Conservation (phyloP, 306 rosid species). For the Prinsepia uniflora region DNA sequence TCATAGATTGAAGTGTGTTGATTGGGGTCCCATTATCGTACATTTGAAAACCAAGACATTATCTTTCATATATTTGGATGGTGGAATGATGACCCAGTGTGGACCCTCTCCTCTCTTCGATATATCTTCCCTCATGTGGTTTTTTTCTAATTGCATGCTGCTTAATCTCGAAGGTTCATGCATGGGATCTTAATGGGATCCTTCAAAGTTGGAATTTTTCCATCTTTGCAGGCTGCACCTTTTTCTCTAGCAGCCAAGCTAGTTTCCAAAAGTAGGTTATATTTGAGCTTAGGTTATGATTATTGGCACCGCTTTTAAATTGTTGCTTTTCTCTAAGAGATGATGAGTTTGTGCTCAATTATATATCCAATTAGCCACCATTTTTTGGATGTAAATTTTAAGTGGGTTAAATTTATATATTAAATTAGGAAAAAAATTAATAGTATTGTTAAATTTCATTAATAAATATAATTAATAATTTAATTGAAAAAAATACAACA, state of each 20-base stretch:
- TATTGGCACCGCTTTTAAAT: not conserved
- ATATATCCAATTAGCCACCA: no score
- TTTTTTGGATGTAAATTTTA: no score
- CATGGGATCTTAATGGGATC: slow-evolving; percentile 29
- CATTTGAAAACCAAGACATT: slow-evolving; percentile 3
- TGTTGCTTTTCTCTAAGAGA: no score
- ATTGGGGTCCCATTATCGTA: not conserved
- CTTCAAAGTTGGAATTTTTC: not conserved
- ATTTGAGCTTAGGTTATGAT: not conserved
- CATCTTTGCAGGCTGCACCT: not conserved
- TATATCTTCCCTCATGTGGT: not conserved
- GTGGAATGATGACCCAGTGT: slow-evolving; percentile 19
- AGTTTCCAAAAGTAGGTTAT: not conserved
- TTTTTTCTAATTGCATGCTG: not conserved
- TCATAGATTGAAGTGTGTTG: not conserved
- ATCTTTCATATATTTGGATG: not conserved
- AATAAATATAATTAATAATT: no score
- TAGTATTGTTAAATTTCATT: no score
- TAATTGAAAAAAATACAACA: no score
- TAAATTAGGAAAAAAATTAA: no score
- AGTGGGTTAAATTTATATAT: no score
- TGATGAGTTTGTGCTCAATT: no score
- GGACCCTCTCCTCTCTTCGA: slow-evolving; percentile 4
- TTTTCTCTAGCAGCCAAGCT: not conserved
- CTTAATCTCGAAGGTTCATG: slow-evolving; percentile 33